These are phyloP conservation scores for Barnettozyma populi DNA, from an alignment of 805 yeast species.

Conservation along the genomic window DNA sequence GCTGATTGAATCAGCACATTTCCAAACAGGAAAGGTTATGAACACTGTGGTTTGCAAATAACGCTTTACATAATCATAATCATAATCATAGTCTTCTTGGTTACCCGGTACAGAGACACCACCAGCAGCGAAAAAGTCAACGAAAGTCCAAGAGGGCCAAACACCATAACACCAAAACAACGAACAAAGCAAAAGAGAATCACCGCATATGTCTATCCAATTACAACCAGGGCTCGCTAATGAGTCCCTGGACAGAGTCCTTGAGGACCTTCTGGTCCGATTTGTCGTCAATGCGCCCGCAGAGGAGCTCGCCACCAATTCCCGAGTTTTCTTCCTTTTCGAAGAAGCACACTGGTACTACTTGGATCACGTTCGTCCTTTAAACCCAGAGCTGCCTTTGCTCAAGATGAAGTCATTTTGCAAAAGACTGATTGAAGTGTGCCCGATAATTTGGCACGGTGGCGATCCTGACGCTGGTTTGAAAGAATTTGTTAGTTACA, in stretches of 20 bases:
- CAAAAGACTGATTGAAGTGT: slow-evolving; percentile 55
- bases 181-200: neutral
- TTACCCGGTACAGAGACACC: neutral
- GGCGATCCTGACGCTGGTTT: slow-evolving; percentile 76
- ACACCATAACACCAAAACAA: neutral
- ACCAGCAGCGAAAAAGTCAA: neutral
- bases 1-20: no score
- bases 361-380: slow-evolving; percentile 69
- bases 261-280: slow-evolving; percentile 84
- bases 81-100: no score
- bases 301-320: slow-evolving; percentile 79
- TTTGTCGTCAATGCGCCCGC: slow-evolving; percentile 88
- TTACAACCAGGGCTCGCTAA: slow-evolving; percentile 50
- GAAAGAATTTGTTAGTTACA: slow-evolving; percentile 75
- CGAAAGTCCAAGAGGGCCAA: neutral
- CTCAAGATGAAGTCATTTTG: slow-evolving; percentile 77
- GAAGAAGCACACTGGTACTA: slow-evolving; percentile 99
- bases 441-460: slow-evolving; percentile 82
- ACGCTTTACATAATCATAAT: no score
- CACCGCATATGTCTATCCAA: slow-evolving; percentile 48
- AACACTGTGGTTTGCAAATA: no score
- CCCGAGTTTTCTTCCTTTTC: slow-evolving; percentile 81
- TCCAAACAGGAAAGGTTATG: neutral
- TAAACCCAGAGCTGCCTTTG: slow-evolving; percentile 71
- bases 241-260: slow-evolving; percentile 63